A percentile compares a stretch with the other conserved stretches of the same genome.
phyloP scores from a whole-genome alignment of 108 stramenopile genomes.

The Cyclotella atomus region DNA sequence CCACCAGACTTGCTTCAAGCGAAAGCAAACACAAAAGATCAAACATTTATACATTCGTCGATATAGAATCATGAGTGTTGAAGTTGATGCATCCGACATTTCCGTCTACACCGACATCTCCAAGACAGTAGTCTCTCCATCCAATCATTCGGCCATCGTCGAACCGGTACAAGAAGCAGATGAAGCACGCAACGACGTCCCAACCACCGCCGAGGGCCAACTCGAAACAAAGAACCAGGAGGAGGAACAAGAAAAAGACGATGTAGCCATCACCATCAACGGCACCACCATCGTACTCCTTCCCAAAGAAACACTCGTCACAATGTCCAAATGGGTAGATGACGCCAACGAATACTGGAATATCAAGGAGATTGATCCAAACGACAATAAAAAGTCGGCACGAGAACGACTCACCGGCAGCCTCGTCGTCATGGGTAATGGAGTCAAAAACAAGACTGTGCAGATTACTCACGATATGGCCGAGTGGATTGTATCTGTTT shows the following conservation, averaged over 20 bases:
- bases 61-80: not conserved
- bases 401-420: not conserved
- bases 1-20: no score
- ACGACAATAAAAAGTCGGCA: not conserved
- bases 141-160: not conserved
- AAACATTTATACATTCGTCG: no score
- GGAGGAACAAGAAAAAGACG: not conserved
- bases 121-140: not conserved
- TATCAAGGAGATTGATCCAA: no score
- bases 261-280: conserved; percentile 3
- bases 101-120: not conserved
- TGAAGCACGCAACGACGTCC: not conserved
- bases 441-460: not conserved
- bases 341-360: not conserved
- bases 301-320: not conserved
- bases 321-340: not conserved
- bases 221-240: not conserved
- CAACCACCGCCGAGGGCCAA: not conserved
- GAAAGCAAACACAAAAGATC: no score
- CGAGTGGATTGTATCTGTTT: not conserved
- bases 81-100: not conserved
- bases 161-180: not conserved
- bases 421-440: not conserved
- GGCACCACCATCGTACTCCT: not conserved
- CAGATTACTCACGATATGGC: not conserved